A percentile compares a stretch with the other conserved stretches of the same genome.
phyloP scores from a whole-genome alignment of 108 stramenopile genomes.

The Fragilaria crotonensis region DNA sequence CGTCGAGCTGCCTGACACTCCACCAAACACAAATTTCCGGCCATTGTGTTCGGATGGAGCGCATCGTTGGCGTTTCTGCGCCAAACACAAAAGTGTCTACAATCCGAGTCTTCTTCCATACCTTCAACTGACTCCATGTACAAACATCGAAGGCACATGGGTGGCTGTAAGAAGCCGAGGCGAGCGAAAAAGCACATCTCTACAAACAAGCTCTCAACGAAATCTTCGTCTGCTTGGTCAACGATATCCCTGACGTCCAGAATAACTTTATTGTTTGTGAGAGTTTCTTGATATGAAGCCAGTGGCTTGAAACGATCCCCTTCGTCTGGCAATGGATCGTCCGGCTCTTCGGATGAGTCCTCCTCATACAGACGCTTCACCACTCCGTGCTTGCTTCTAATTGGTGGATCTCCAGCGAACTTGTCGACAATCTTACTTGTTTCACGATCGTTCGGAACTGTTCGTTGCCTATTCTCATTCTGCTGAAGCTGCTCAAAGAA shows the following conservation, averaged over 20 bases:
- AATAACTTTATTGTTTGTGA: too few relatives aligned
- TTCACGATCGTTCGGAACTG: too few relatives aligned
- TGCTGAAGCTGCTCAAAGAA: too few relatives aligned
- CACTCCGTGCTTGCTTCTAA: too few relatives aligned
- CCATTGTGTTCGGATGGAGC: conserved; percentile 51
- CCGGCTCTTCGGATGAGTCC: too few relatives aligned
- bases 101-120: conserved; percentile 8
- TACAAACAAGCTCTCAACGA: conserved; percentile 36
- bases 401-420: too few relatives aligned
- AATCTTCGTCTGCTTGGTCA: conserved; percentile 3
- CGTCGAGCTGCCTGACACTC: conserved; percentile 48
- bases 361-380: too few relatives aligned
- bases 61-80: conserved; percentile 45
- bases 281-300: too few relatives aligned
- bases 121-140: conserved; percentile 20
- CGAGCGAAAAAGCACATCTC: conserved; percentile 75
- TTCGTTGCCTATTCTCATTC: too few relatives aligned
- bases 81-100: conserved; percentile 42
- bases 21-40: conserved; percentile 44
- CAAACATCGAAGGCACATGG: conserved; percentile 59
- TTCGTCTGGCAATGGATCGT: too few relatives aligned
- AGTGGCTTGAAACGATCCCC: too few relatives aligned
- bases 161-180: conserved; percentile 76
- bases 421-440: too few relatives aligned
- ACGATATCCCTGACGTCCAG: neutral